These are phyloP conservation scores for Kluyveromyces lactis DNA, from an alignment of 805 yeast species.

Conservation along the genomic window DNA sequence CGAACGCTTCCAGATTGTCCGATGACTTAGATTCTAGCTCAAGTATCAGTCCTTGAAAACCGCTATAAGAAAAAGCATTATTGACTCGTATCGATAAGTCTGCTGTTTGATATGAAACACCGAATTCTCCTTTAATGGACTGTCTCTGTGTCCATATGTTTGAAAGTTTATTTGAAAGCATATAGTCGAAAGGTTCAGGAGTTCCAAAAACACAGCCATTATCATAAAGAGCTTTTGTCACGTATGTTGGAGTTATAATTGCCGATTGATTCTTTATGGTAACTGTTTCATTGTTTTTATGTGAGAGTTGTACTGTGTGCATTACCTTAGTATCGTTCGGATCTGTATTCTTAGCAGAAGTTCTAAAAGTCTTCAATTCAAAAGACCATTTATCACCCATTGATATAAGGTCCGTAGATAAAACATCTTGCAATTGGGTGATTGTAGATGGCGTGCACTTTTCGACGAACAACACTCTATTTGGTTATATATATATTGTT, in stretches of 20 bases:
- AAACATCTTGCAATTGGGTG: conserved; percentile 23
- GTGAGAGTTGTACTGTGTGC: conserved; percentile 23
- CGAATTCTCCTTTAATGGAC: conserved; percentile 26
- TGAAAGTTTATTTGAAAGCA: conserved; percentile 19
- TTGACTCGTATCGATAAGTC: conserved; percentile 19
- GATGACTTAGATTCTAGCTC: conserved; percentile 15
- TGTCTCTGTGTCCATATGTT: conserved; percentile 28
- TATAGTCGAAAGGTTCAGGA: conserved; percentile 20
- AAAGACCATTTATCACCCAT: conserved; percentile 24
- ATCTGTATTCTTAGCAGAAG: conserved; percentile 16
- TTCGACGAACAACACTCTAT: conserved; percentile 26
- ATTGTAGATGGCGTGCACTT: conserved; percentile 26
- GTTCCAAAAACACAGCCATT: conserved; percentile 20
- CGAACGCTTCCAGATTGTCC: conserved; percentile 12
- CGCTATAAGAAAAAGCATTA: conserved; percentile 26
- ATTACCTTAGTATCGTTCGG: conserved; percentile 17
- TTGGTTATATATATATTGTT: neutral
- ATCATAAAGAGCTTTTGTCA: conserved; percentile 11
- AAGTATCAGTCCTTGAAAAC: conserved; percentile 26
- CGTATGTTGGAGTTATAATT: conserved; percentile 14
- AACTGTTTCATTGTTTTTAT: conserved; percentile 17
- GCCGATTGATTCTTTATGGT: conserved; percentile 21
- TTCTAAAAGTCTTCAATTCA: conserved; percentile 25
- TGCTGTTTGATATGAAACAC: conserved; percentile 22
- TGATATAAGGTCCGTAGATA: conserved; percentile 18